Base-by-base conservation (phyloP, 2,329 filamentous ascomycete species). In the Leptographium galeiforme region DNA sequence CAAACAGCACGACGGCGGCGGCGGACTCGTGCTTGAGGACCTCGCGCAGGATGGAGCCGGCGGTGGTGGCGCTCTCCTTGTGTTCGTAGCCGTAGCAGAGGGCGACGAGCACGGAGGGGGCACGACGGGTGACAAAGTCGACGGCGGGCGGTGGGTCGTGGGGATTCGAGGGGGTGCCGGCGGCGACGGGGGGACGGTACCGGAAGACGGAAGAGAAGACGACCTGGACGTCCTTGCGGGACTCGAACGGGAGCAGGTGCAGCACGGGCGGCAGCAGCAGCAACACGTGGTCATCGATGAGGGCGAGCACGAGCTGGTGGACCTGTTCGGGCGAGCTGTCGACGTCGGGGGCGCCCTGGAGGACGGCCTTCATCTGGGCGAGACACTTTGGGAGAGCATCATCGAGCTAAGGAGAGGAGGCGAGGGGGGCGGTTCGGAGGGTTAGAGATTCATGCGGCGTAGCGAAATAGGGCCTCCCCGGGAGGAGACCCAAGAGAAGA, bases 121-220 rank as follows among this genome's bases (percentile, higher is more conserved):
- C 79, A 61, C 87, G 84, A 63, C 88, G 85, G 58, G 95, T 84
- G 55, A 96, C 86, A 66, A 95, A 94, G 60, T 88, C 86, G 54
- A 98, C 76, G 32, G 93, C 89, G 50, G 90, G 81, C 0, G 46
- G 39, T 6, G 32, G 39, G 19, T 18, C 30, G 12, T 18, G 38
- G 2, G 32, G 25, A 25, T 25, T 25, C 25, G 25, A 25, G 54
- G 50, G 50, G 43, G 51, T 47, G 52, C 12, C 45, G 25, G 25
- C 25, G 25, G 25, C 25, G 25, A 25, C 78, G 79, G 44, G 81
- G 74, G 85, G 85, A 58, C 87, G 87, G 74, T 93, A 96, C 59
- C 90, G 87, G 66, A 96, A 89, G 60, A 94, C 86, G 67, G 91
- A 93, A 43, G 89, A 95, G 71, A 97, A 93, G 66, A 96, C 93